Conservation (phyloP, 306 rosid species). For the Quercus ilex region DNA sequence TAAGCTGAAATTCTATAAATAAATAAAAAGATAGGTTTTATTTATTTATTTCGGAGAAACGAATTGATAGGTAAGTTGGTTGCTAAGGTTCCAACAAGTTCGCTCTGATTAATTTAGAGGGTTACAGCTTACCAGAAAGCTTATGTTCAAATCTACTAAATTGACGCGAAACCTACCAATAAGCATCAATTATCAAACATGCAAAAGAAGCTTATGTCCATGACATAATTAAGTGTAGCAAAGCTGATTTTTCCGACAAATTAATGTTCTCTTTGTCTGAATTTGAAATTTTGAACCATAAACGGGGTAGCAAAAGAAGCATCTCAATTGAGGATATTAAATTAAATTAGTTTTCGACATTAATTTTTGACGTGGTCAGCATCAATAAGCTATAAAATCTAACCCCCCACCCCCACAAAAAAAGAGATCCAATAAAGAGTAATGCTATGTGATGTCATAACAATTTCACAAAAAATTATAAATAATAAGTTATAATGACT, state of each 20-base stretch:
- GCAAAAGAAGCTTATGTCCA: not conserved
- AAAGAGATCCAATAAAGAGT: not conserved
- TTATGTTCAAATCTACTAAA: conserved; percentile 1
- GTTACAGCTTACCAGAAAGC: not conserved
- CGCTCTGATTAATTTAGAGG: not conserved
- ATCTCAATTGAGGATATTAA: not conserved
- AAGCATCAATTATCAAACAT: conserved; percentile 18
- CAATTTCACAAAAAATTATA: no score
- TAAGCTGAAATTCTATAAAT: no score
- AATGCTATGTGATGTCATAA: no score
- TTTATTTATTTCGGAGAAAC: no score
- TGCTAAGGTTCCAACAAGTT: not conserved
- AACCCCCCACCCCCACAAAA: no score
- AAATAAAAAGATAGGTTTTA: no score
- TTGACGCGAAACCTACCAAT: conserved; percentile 26
- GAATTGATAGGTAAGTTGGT: conserved; percentile 23
- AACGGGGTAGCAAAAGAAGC: not conserved
- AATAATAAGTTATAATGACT: no score
- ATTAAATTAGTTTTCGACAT: not conserved
- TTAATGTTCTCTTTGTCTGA: no score
- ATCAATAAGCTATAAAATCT: not conserved
- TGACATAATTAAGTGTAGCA: no score
- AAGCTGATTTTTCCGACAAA: no score
- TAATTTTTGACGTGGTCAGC: not conserved
- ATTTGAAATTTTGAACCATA: not conserved